phyloP scores from a whole-genome alignment of 441 rosid species.

The Pelargonium fulgidum region DNA sequence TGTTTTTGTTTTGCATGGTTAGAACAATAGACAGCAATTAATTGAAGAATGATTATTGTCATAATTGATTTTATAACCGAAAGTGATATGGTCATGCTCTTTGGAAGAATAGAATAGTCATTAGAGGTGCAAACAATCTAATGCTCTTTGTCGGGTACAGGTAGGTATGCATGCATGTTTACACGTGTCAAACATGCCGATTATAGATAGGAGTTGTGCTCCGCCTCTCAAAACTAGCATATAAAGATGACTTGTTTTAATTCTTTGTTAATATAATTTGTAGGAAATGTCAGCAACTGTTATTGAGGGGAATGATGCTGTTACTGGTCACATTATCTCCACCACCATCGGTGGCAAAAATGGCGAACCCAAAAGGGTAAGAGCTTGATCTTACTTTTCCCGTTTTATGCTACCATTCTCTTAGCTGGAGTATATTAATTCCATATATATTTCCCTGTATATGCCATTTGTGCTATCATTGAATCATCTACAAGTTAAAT shows the following conservation, averaged over 20 bases:
- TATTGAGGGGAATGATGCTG: constrained; percentile 45
- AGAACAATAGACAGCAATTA: neutral
- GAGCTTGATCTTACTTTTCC: neutral
- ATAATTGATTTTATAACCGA: neutral
- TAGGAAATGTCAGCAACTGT: constrained; percentile 57
- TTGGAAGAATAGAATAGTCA: neutral
- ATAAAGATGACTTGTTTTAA: constrained; percentile 7
- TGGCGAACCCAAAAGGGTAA: constrained; percentile 64
- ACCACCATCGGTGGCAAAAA: constrained; percentile 67
- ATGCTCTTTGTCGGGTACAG: neutral
- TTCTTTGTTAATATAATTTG: constrained; percentile 12
- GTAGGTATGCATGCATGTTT: neutral
- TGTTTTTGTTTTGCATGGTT: neutral
- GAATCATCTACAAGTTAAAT: too few relatives aligned
- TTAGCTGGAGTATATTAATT: neutral
- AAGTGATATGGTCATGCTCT: neutral
- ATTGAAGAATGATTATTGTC: neutral
- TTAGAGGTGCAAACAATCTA: too few relatives aligned
- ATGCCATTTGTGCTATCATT: neutral
- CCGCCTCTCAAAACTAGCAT: neutral
- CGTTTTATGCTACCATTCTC: neutral
- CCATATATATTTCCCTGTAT: neutral
- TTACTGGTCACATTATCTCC: constrained; percentile 60
- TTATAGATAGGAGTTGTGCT: neutral
- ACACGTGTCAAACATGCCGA: neutral